Conservation (phyloP, 345 rosid species). For the Reutealis trisperma region DNA sequence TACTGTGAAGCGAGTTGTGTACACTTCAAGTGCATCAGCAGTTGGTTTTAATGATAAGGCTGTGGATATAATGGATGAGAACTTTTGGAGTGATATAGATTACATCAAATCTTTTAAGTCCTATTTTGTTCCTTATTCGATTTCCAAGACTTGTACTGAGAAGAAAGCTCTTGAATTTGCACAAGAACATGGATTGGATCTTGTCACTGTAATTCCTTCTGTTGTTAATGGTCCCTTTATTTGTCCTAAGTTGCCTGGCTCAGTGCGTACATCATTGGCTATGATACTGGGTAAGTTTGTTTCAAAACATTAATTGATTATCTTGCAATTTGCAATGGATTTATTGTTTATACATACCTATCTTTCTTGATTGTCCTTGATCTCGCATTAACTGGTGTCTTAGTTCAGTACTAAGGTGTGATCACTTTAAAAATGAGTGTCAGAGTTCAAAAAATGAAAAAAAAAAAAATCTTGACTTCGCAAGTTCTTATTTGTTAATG, state of each 20-base stretch:
- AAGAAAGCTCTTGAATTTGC: constrained; percentile 39
- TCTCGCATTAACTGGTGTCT: too few species aligned
- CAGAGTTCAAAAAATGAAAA: too few species aligned
- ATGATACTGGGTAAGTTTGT: constrained; percentile 28
- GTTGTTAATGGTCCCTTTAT: constrained; percentile 44
- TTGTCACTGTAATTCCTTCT: constrained; percentile 39
- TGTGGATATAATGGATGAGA: constrained; percentile 32
- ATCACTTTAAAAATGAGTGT: too few species aligned
- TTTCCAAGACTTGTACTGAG: constrained; percentile 39
- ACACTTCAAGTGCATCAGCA: constrained; percentile 54
- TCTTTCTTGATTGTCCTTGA: too few species aligned
- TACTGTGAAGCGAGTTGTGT: constrained; percentile 61
- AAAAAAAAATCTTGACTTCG: too few species aligned
- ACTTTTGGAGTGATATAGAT: constrained; percentile 37
- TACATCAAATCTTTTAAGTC: background rate
- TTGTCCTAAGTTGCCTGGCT: constrained; percentile 28
- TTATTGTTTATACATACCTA: background rate
- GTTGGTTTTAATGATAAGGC: background rate
- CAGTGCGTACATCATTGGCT: constrained; percentile 21
- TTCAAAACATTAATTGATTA: background rate
- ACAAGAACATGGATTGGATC: constrained; percentile 32
- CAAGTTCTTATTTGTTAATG: background rate
- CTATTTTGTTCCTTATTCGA: background rate
- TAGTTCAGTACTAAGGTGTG: too few species aligned
- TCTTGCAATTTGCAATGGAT: background rate